A percentile compares a stretch with the other conserved stretches of the same genome.
These are phyloP conservation scores for Lipomyces starkeyi DNA, from an alignment of 805 yeast genomes.

Conservation along the genomic window DNA sequence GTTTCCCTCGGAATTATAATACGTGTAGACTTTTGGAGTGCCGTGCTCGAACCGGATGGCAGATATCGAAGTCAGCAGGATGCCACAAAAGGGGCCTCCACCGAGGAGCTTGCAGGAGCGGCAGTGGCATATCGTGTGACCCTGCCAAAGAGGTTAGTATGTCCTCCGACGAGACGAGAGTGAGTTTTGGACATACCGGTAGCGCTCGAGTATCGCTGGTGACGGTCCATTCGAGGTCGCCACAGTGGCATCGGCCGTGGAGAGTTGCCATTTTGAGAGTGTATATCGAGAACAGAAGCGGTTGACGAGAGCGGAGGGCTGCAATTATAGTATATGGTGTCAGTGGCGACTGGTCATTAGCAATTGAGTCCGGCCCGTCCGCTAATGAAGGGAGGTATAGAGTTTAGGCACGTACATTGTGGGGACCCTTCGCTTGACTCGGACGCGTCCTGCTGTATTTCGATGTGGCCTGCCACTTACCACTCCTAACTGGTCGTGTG, in stretches of 20 bases:
- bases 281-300: not conserved
- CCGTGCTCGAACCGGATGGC: conserved; percentile 35
- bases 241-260: conserved; percentile 37
- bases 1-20: conserved; percentile 23
- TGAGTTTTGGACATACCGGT: conserved; percentile 24
- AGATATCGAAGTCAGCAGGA: conserved; percentile 31
- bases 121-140: conserved; percentile 37
- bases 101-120: conserved; percentile 35
- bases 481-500: too few relatives aligned
- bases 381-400: not conserved
- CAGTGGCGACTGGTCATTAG: not conserved
- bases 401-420: not conserved
- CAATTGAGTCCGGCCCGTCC: not conserved
- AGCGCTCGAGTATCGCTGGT: conserved; percentile 26
- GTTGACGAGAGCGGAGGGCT: not conserved
- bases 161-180: not conserved
- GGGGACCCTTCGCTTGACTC: not conserved
- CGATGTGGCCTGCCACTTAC: not conserved
- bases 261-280: conserved; percentile 23
- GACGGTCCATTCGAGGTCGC: conserved; percentile 37
- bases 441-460: not conserved
- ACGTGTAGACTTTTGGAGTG: conserved; percentile 33
- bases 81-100: conserved; percentile 38
- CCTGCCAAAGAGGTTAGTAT: conserved; percentile 9
- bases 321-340: not conserved